Evolutionary conservation across 768 basidiomycete genomes (phyloP), one percentile per base, ranked within the genome.

Genomic region (Strobilomyces echinocephalus): DNA sequence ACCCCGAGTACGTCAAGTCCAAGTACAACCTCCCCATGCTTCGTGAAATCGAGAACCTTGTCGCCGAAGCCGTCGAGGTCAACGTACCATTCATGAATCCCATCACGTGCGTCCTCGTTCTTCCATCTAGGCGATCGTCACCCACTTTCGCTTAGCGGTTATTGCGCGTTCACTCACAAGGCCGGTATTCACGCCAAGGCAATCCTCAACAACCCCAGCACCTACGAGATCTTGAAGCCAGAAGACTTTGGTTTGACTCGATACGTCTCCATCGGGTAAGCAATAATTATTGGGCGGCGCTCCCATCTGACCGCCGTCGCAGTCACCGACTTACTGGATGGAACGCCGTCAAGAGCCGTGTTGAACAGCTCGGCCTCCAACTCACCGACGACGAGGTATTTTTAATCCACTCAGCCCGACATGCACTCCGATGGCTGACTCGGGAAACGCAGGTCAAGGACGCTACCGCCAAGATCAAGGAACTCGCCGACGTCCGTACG

Each of bases 141-240:
- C 45, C 33, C 52, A 53, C 10, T 40, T 24, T 42, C n/a, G 8
- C 39, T 5, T 59, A 97, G 95, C 52, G 97, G 97, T 15, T 99
- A 97, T 74, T 98, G 97, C 68, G 97, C 97, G 4, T 99, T 99
- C 78, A 99, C 97, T 26, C 97, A 98, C 85, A 98, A 99, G 86
- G 97, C 97, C 20, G 97, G 97, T 69, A 99, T 99, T 60, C 97
- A 99, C 73, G 97, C 97, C 75, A 99, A 99, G 81, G 97, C 97
- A 36, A 99, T 99, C 72, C 83, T 95, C 58, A 97, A 97, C 77
- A 99, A 99, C 80, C 97, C 97, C 2, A 91, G 89, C 65, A 99
- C 97, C 10, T 99, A 98, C 73, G 95, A 99, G 74, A 97, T 97
- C 71, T 83, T 97, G 72, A 97, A 94, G 83, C 97, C 97, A 15